These are phyloP conservation scores for Lactifluus hygrophoroides DNA, from an alignment of 768 basidiomycete genomes.

Conservation along the genomic window DNA sequence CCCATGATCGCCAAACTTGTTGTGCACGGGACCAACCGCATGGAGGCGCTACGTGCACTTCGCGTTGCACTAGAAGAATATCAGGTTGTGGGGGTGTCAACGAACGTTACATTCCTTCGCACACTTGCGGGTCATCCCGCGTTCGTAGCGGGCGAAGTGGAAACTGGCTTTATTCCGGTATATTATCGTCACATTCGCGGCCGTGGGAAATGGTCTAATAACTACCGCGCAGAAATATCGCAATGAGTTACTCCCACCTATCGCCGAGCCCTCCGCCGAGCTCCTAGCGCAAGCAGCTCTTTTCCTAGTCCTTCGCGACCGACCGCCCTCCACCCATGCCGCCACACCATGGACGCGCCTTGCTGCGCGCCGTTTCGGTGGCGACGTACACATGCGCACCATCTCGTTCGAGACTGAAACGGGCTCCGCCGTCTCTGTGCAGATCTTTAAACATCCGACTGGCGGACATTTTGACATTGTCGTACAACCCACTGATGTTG, in stretches of 20 bases:
- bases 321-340: slow-evolving; percentile 23
- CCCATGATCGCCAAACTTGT: slow-evolving; percentile 92
- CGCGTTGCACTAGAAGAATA: slow-evolving; percentile 80
- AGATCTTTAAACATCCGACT: slow-evolving; percentile 40
- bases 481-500: slow-evolving; percentile 32
- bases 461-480: slow-evolving; percentile 38
- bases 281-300: slow-evolving; percentile 74
- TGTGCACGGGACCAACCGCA: slow-evolving; percentile 76
- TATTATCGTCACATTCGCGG: slow-evolving; percentile 14
- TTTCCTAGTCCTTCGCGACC: slow-evolving; percentile 62
- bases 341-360: slow-evolving; percentile 64
- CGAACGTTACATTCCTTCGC: slow-evolving; percentile 85
- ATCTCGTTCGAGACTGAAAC: slow-evolving; percentile 56
- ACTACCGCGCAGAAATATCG: slow-evolving; percentile 58
- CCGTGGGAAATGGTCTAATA: not conserved
- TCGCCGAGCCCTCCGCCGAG: slow-evolving; percentile 48
- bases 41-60: slow-evolving; percentile 75
- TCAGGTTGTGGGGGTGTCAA: slow-evolving; percentile 83
- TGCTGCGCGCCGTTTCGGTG: slow-evolving; percentile 69
- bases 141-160: slow-evolving; percentile 73
- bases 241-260: slow-evolving; percentile 67
- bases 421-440: slow-evolving; percentile 28
- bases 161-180: slow-evolving; percentile 89
- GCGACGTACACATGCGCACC: slow-evolving; percentile 54
- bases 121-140: slow-evolving; percentile 66